A percentile compares a stretch with the other conserved stretches of the same genome.
phyloP scores from a whole-genome alignment of 306 rosid genomes.

The Vigna nakashimae region DNA sequence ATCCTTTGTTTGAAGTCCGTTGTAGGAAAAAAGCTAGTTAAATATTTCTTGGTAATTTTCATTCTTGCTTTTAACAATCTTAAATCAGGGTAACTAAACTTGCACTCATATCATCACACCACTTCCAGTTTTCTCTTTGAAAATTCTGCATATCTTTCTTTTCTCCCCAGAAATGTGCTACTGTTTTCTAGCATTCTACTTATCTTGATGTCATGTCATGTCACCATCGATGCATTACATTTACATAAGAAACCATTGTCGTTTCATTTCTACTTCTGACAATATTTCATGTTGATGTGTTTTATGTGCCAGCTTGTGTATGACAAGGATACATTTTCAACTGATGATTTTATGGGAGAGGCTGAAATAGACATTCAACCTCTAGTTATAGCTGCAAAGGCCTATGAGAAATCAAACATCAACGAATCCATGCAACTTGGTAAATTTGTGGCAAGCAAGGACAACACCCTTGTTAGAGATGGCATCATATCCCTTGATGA shows the following conservation, averaged over 20 bases:
- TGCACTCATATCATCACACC: not conserved
- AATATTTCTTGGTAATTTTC: not conserved
- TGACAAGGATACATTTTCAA: conserved; percentile 84
- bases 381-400: conserved; percentile 76
- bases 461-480: conserved; percentile 65
- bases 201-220: not conserved
- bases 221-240: not conserved
- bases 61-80: not conserved
- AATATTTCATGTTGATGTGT: not conserved
- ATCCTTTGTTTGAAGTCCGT: not conserved
- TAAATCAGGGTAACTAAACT: not conserved
- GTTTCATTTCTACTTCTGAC: not conserved
- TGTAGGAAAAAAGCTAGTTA: not conserved
- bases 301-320: conserved; percentile 71
- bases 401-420: conserved; percentile 61
- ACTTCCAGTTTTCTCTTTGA: not conserved
- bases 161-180: not conserved
- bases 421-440: conserved; percentile 63
- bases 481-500: conserved; percentile 66
- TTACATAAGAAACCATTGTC: not conserved
- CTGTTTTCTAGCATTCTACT: not conserved
- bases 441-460: conserved; percentile 69
- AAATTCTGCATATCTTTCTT: not conserved
- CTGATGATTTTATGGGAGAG: conserved; percentile 96
- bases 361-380: conserved; percentile 96